A percentile compares a stretch with the other conserved stretches of the same genome.
Evolutionary conservation across 306 rosid genomes (phyloP).

Genomic region (Vicia faba): DNA sequence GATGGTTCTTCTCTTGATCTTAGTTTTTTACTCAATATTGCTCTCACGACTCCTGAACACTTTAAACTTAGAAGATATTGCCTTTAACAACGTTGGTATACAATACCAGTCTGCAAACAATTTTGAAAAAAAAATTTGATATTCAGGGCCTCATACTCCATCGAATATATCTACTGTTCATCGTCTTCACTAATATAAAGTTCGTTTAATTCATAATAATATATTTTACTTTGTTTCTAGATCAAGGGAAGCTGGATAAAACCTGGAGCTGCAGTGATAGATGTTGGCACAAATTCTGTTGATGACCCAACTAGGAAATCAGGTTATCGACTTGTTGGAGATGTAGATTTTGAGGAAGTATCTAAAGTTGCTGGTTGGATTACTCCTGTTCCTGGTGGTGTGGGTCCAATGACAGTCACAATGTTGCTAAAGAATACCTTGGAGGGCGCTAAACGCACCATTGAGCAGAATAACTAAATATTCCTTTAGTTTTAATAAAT

Average conservation of each 20-base stretch:
- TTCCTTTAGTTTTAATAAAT: slow-evolving; percentile 23
- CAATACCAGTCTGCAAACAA: slow-evolving; percentile 9
- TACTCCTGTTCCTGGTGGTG: slow-evolving; percentile 97
- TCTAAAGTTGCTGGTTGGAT: slow-evolving; percentile 84
- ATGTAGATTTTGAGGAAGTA: slow-evolving; percentile 85
- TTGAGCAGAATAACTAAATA: slow-evolving; percentile 47
- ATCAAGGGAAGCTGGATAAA: slow-evolving; percentile 93
- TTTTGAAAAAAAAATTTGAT: slow-evolving; percentile 1
- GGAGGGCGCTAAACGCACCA: slow-evolving; percentile 75
- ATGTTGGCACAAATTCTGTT: slow-evolving; percentile 86
- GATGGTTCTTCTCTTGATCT: slow-evolving; percentile 20
- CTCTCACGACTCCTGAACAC: neutral
- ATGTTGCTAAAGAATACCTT: slow-evolving; percentile 83
- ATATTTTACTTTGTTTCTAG: slow-evolving; percentile 34
- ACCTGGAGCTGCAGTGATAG: slow-evolving; percentile 93
- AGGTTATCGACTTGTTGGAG: slow-evolving; percentile 88
- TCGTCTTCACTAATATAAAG: slow-evolving; percentile 17
- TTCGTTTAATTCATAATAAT: slow-evolving; percentile 19
- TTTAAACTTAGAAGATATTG: slow-evolving; percentile 6
- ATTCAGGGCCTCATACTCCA: neutral
- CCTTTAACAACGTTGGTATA: slow-evolving; percentile 14
- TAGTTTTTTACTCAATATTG: neutral
- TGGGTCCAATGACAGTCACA: slow-evolving; percentile 90
- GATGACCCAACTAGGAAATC: slow-evolving; percentile 80
- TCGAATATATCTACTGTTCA: slow-evolving; percentile 14